Conservation (phyloP, 2,329 filamentous ascomycete species). For the Fusarium zealandicum region DNA sequence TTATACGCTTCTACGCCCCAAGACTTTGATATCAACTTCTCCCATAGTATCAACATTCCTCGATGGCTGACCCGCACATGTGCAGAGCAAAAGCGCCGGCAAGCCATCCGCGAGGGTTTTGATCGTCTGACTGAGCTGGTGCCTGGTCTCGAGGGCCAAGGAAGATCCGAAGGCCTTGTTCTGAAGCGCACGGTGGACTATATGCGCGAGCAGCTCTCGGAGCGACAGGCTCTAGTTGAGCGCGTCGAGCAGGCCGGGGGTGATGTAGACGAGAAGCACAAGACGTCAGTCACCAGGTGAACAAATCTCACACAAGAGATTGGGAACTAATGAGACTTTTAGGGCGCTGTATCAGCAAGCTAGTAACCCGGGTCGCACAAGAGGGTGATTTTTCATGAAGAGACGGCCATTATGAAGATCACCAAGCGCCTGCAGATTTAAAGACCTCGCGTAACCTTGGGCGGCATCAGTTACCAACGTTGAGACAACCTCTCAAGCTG, state of each 20-base stretch:
- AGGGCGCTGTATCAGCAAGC: constrained; percentile 36
- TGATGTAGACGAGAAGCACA: constrained; percentile 57
- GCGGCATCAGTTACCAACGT: neutral
- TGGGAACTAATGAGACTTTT: constrained; percentile 13
- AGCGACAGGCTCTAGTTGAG: constrained; percentile 64
- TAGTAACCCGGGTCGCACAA: constrained; percentile 21
- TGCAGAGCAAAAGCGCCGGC: constrained; percentile 54
- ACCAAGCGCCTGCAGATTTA: neutral
- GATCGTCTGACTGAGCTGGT: constrained; percentile 82
- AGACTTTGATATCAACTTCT: too few relatives aligned
- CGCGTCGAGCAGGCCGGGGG: constrained; percentile 67
- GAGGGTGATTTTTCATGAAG: constrained; percentile 16
- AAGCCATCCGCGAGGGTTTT: constrained; percentile 82
- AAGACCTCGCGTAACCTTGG: neutral
- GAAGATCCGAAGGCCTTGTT: constrained; percentile 85
- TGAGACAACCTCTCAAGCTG: neutral
- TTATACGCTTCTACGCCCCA: neutral
- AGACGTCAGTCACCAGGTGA: constrained; percentile 47
- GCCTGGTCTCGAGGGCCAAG: constrained; percentile 82
- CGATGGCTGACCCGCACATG: constrained; percentile 17
- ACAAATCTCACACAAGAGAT: neutral
- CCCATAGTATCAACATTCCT: neutral
- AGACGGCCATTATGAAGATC: neutral
- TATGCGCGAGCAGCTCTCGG: constrained; percentile 66
- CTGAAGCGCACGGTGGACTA: constrained; percentile 74